Conservation (phyloP, 768 basidiomycete species). For the Mycena sanguinolenta region DNA sequence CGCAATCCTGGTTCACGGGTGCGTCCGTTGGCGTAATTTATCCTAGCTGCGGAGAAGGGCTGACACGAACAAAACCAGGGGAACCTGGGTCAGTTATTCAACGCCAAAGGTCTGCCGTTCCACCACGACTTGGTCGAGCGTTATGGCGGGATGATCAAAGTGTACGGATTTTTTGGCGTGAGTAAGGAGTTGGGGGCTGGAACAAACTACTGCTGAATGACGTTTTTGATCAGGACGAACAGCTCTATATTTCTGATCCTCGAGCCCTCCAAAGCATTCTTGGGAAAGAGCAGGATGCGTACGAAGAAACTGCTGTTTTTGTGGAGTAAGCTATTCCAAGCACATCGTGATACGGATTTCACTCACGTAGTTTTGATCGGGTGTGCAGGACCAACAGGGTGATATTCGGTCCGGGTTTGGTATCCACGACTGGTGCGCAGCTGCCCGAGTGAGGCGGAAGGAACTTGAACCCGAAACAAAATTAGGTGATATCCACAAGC, state of each 20-base stretch:
- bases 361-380: neutral
- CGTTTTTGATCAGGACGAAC: slow-evolving; percentile 56
- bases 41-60: no score
- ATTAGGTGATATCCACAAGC: slow-evolving; percentile 58
- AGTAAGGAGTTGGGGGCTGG: no score
- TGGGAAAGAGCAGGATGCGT: slow-evolving; percentile 62
- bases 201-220: no score
- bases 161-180: slow-evolving; percentile 64
- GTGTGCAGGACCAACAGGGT: slow-evolving; percentile 55
- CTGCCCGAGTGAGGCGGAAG: no score
- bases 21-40: neutral
- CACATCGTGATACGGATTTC: neutral
- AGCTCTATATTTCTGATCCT: slow-evolving; percentile 65
- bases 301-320: slow-evolving; percentile 60
- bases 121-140: slow-evolving; percentile 53
- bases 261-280: slow-evolving; percentile 62
- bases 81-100: slow-evolving; percentile 59
- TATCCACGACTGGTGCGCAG: slow-evolving; percentile 53
- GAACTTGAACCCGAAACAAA: no score
- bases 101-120: slow-evolving; percentile 56
- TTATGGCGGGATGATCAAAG: slow-evolving; percentile 60
- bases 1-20: neutral
- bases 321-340: slow-evolving; percentile 56
- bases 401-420: slow-evolving; percentile 62
- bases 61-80: slow-evolving; percentile 43